Evolutionary conservation across 495 filamentous ascomycete genomes (phyloP), one percentile per base, ranked within the genome.

Genomic region (Chaetomium cochliodes): DNA sequence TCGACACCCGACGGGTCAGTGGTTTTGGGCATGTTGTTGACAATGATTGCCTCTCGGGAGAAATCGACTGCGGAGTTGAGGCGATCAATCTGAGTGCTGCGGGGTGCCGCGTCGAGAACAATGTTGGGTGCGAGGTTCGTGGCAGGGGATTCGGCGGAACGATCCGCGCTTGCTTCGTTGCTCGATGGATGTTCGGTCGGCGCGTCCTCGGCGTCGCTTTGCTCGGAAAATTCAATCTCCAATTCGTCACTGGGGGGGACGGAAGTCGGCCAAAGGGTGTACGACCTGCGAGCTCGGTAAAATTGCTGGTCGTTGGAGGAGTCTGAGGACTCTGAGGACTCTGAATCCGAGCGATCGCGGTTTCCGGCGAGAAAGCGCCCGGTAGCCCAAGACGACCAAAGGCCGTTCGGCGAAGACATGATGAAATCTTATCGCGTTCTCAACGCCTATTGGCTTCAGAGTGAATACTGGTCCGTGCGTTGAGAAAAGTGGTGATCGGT

Each of bases 1-100:
- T 74, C 63, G 52, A 77, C 74, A n/a, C 74, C 74, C 53, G 74
- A 68, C 6, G 67, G 65, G 46, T 77, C 74, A 7, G 69, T 74
- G 9, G 58, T 62, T 22, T 58, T 61, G 11, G 70, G 68, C 66
- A 74, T 73, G 56, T 7, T 65, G 57, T 20, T 54, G 12, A n/a
- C 46, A n/a, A n/a, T 12, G 3, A 8, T 39, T 39, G 30, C 11
- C 30, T 52, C 4, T 6, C 50, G 28, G 16, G 44, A 11, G 25
- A 2, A 2, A 16, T 23, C 23, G 28, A 18, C 23, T 11, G 15
- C 13, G 26, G 0, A 8, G 25, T 53, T 13, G 23, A n/a, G 4
- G 5, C 6, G 30, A 0, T 2, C 26, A 9, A 30, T 53, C 33
- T 3, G 11, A 37, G 33, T 1, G 51, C 9, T 50, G 5, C n/a